These are phyloP conservation scores for Glaciozyma martinii DNA, from an alignment of 768 basidiomycete genomes.

Conservation along the genomic window DNA sequence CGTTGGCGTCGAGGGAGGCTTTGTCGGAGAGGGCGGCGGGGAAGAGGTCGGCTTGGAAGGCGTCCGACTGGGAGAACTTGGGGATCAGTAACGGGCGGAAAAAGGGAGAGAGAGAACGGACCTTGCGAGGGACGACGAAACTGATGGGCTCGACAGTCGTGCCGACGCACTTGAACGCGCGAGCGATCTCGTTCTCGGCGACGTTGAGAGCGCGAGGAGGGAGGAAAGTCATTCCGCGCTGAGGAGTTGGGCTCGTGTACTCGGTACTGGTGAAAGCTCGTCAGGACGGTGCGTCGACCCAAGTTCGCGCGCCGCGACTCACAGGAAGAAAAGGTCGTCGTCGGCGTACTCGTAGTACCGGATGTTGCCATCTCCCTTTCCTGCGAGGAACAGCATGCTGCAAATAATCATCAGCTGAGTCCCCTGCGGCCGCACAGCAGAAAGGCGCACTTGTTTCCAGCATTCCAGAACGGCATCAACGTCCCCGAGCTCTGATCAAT, in stretches of 20 bases:
- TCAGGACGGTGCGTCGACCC: neutral
- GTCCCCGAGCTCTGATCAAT: constrained; percentile 89
- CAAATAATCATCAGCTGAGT: neutral
- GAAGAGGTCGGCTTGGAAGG: constrained; percentile 96
- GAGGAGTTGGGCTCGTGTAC: constrained; percentile 81
- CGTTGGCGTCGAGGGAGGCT: constrained; percentile 66
- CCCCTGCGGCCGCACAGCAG: constrained; percentile 58
- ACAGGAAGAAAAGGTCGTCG: constrained; percentile 58
- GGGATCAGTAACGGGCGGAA: too few relatives aligned
- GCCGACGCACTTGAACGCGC: constrained; percentile 67
- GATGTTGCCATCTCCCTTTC: constrained; percentile 94
- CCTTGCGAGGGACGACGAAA: constrained; percentile 91
- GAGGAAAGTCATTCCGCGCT: constrained; percentile 94
- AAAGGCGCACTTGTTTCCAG: constrained; percentile 59
- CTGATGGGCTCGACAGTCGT: constrained; percentile 75
- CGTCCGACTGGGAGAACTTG: constrained; percentile 56
- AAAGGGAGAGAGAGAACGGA: constrained; percentile 33
- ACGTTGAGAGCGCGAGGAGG: constrained; percentile 84
- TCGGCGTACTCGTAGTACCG: constrained; percentile 91
- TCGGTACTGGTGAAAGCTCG: constrained; percentile 51
- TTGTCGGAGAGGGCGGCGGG: constrained; percentile 79
- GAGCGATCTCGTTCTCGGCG: constrained; percentile 85
- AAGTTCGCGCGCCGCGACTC: neutral
- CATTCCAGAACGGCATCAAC: constrained; percentile 94
- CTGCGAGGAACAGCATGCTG: constrained; percentile 48